Evolutionary conservation across 2,329 filamentous ascomycete genomes (phyloP).

Genomic region (Parascedosporium putredinis): DNA sequence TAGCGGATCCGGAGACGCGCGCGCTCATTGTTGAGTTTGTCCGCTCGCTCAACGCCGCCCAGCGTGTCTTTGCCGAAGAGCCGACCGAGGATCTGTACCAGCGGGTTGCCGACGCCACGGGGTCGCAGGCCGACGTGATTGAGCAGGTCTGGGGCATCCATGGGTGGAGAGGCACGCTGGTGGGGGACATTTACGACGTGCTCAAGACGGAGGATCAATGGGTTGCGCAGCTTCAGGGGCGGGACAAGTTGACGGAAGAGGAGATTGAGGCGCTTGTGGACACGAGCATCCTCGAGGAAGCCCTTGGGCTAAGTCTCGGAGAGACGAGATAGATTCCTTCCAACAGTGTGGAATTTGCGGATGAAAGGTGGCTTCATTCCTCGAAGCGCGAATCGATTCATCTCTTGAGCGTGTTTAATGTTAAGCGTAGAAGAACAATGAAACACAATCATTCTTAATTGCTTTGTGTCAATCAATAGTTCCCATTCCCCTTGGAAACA

Average conservation of each 20-base stretch:
- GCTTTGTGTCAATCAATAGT: no score
- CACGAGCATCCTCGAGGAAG: constrained; percentile 9
- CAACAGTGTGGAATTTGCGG: not conserved
- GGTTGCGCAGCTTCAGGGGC: constrained; percentile 4
- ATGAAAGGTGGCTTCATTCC: not conserved
- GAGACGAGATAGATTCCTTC: not conserved
- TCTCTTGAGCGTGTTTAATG: no score
- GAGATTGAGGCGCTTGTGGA: constrained; percentile 8
- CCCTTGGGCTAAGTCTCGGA: not conserved
- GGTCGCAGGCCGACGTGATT: constrained; percentile 1
- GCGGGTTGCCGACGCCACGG: constrained; percentile 5
- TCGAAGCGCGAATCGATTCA: no score
- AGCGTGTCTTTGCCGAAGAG: constrained; percentile 2
- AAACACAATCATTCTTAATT: no score
- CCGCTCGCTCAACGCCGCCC: constrained; percentile 3
- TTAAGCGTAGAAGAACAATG: no score
- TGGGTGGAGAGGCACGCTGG: constrained; percentile 7
- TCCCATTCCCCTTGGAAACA: no score
- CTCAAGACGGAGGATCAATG: constrained; percentile 9
- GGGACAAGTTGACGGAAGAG: not conserved
- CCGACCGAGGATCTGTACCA: not conserved
- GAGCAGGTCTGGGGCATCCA: constrained; percentile 8
- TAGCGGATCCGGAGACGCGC: constrained; percentile 6
- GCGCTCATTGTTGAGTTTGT: constrained; percentile 10
- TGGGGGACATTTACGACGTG: constrained; percentile 8